Conservation (phyloP, 2,329 filamentous ascomycete species). For the Sclerotinia nivalis region DNA sequence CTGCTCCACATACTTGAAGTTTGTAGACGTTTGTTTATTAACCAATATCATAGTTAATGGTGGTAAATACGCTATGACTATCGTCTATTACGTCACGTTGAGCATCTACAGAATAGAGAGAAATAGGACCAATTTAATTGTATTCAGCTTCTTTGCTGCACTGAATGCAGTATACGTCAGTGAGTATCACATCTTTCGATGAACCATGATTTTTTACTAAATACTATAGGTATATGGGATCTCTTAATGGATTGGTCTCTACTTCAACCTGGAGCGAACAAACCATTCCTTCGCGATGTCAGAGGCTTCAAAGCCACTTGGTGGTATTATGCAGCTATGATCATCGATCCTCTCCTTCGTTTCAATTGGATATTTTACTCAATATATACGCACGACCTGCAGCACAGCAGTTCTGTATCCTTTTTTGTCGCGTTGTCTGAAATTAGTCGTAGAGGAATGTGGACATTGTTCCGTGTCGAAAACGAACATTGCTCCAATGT, state of each 20-base stretch:
- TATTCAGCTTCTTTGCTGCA: conserved; percentile 79
- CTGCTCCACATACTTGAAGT: not conserved
- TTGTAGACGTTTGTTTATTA: not conserved
- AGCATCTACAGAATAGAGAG: conserved; percentile 80
- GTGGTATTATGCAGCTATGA: conserved; percentile 85
- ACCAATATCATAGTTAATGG: conserved; percentile 62
- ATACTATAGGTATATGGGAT: conserved; percentile 74
- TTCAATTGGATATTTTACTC: conserved; percentile 92
- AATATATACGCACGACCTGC: conserved; percentile 74
- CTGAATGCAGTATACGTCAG: conserved; percentile 82
- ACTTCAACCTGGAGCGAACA: conserved; percentile 71
- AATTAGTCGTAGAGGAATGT: conserved; percentile 81
- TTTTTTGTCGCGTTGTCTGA: conserved; percentile 80
- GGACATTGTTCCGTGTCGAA: conserved; percentile 91
- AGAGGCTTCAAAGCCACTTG: conserved; percentile 76
- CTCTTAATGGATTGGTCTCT: conserved; percentile 94
- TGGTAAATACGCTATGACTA: conserved; percentile 86
- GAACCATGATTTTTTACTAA: not conserved
- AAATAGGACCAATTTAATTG: conserved; percentile 56
- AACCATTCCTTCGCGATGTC: conserved; percentile 71
- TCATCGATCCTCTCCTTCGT: conserved; percentile 78
- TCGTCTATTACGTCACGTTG: conserved; percentile 74
- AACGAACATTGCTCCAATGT: conserved; percentile 98
- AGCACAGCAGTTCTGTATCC: conserved; percentile 80
- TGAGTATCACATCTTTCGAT: conserved; percentile 45